These are phyloP conservation scores for Parafenestella ontariensis DNA, from an alignment of 2,329 filamentous ascomycete species.

Conservation along the genomic window DNA sequence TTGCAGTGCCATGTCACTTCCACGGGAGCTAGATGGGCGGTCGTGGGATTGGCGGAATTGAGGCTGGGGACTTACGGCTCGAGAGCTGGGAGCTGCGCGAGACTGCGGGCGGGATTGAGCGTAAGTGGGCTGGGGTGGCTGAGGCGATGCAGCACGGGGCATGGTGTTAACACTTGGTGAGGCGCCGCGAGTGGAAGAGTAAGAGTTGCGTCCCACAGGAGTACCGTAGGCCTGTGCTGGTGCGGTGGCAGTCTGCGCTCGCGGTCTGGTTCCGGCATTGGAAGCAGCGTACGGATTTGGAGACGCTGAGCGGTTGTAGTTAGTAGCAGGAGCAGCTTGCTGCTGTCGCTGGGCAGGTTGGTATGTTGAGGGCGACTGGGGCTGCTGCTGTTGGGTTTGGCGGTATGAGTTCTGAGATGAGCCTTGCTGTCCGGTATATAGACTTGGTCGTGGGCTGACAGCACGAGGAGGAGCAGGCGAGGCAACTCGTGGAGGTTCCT, in stretches of 20 bases:
- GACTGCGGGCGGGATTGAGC: slow-evolving; percentile 20
- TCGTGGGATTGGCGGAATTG: slow-evolving; percentile 57
- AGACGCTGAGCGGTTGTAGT: slow-evolving; percentile 49
- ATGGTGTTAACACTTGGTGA: slow-evolving; percentile 48
- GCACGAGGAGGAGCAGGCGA: slow-evolving; percentile 73
- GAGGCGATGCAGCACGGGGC: slow-evolving; percentile 53
- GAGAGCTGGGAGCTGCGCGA: slow-evolving; percentile 44
- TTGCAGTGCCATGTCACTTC: slow-evolving; percentile 54
- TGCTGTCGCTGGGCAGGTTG: slow-evolving; percentile 13
- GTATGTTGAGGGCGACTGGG: slow-evolving; percentile 13
- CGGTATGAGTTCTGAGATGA: slow-evolving; percentile 22
- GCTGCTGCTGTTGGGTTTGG: slow-evolving; percentile 10
- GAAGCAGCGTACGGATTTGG: slow-evolving; percentile 67
- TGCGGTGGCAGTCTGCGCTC: slow-evolving; percentile 50
- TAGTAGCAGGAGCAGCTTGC: slow-evolving; percentile 17
- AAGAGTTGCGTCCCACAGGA: slow-evolving; percentile 43
- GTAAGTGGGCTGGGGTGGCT: slow-evolving; percentile 50
- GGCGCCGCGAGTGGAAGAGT: slow-evolving; percentile 47
- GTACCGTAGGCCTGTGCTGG: slow-evolving; percentile 42
- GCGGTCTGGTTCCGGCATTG: slow-evolving; percentile 37
- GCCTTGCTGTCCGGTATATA: slow-evolving; percentile 45
- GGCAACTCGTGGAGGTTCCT: slow-evolving; percentile 57
- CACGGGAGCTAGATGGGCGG: slow-evolving; percentile 56
- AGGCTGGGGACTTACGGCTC: slow-evolving; percentile 61
- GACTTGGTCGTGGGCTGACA: slow-evolving; percentile 64